Evolutionary conservation across 2,329 filamentous ascomycete species (phyloP).

Genomic region (Fusarium lyarnte): DNA sequence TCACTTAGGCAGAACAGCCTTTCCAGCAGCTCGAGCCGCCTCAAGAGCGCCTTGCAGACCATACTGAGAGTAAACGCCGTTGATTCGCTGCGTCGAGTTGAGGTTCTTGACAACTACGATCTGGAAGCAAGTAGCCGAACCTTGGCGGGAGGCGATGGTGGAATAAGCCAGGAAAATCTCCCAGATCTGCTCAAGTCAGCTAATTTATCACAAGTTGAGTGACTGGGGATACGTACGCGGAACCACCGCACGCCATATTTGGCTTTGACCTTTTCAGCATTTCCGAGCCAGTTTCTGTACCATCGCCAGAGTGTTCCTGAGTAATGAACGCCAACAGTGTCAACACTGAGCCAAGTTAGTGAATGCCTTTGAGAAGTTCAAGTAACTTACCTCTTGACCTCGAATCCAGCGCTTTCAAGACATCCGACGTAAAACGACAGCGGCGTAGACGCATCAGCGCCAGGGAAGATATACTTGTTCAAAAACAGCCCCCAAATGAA

Average conservation of each 20-base stretch:
- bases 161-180: constrained; percentile 90
- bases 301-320: constrained; percentile 94
- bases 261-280: constrained; percentile 86
- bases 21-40: constrained; percentile 45
- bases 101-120: constrained; percentile 90
- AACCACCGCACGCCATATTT: constrained; percentile 95
- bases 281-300: constrained; percentile 97
- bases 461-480: constrained; percentile 98
- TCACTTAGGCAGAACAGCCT: constrained; percentile 29
- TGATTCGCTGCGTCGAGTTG: constrained; percentile 83
- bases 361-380: fast-evolving
- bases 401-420: constrained; percentile 72
- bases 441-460: constrained; percentile 91
- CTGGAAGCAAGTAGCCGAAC: constrained; percentile 86
- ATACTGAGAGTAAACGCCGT: constrained; percentile 76
- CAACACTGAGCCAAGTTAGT: constrained; percentile 58
- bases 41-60: constrained; percentile 70
- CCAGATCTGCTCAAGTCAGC: constrained; percentile 74
- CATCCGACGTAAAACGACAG: constrained; percentile 83
- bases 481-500: constrained; percentile 96
- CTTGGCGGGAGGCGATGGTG: constrained; percentile 85
- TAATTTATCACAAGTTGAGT: fast-evolving
- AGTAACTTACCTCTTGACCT: constrained; percentile 72
- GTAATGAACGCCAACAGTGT: constrained; percentile 94
- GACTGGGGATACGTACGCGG: constrained; percentile 67